phyloP scores from a whole-genome alignment of 192 early-diverging fungal species.

The Entrophospora sp. region DNA sequence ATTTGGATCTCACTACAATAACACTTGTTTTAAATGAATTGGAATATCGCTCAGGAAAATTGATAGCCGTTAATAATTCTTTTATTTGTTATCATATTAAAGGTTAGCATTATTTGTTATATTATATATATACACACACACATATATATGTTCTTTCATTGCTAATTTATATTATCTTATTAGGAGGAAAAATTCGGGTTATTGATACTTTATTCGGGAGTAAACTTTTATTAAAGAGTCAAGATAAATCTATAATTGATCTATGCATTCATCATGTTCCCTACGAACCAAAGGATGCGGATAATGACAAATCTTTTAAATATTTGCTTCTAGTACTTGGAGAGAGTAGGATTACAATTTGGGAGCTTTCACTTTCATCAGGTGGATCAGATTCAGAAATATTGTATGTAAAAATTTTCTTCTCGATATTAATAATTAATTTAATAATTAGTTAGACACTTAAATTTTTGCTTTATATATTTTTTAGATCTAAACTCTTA shows the following conservation, averaged over 20 bases:
- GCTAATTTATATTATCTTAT: background rate
- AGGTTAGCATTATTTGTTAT: constrained; percentile 19
- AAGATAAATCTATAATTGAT: constrained; percentile 20
- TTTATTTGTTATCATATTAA: constrained; percentile 42
- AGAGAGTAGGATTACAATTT: constrained; percentile 18
- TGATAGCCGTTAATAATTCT: constrained; percentile 33
- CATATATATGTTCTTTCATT: background rate
- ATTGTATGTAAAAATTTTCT: constrained; percentile 10
- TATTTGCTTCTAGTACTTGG: constrained; percentile 14
- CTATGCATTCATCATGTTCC: constrained; percentile 9
- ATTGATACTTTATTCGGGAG: constrained; percentile 14
- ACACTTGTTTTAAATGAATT: constrained; percentile 30
- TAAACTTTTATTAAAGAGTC: constrained; percentile 16
- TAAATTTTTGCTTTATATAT: background rate
- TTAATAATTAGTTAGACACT: background rate
- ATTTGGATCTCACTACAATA: constrained; percentile 33
- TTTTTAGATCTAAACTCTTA: constrained; percentile 16
- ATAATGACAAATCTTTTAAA: background rate
- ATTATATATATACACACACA: background rate
- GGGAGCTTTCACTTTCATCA: constrained; percentile 13
- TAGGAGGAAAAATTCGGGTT: constrained; percentile 21
- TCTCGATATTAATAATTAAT: background rate
- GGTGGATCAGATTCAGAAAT: constrained; percentile 9
- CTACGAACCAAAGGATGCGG: background rate
- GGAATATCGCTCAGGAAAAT: constrained; percentile 35